Evolutionary conservation across 2,329 filamentous ascomycete genomes (phyloP).

Genomic region (Ophiostoma tasmaniense): DNA sequence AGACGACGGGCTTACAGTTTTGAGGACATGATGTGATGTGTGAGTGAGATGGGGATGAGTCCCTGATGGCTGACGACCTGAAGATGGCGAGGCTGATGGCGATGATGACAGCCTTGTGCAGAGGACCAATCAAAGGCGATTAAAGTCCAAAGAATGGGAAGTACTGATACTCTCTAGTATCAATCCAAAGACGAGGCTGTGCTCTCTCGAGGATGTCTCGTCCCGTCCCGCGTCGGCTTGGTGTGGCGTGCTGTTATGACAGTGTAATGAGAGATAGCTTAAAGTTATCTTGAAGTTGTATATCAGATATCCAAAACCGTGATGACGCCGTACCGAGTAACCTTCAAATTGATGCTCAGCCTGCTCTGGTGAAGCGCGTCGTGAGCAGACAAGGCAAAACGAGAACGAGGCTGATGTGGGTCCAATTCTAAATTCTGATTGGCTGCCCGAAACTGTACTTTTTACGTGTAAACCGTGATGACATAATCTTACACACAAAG

Average conservation of each 20-base stretch:
- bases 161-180: neutral
- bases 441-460: neutral
- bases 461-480: neutral
- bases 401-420: constrained; percentile 8
- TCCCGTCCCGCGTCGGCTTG: neutral
- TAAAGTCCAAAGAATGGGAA: neutral
- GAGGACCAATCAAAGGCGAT: neutral
- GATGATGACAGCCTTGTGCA: neutral
- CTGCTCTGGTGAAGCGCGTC: neutral
- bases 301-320: neutral
- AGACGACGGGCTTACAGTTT: neutral
- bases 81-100: too few relatives aligned
- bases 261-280: too few relatives aligned
- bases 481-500: neutral
- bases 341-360: neutral
- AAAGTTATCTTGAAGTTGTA: neutral
- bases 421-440: neutral
- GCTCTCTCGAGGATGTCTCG: neutral
- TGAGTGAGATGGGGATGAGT: neutral
- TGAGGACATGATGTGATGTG: constrained; percentile 4
- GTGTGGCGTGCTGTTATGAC: neutral
- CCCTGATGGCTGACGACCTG: too few relatives aligned
- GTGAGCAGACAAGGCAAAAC: neutral
- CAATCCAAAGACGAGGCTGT: neutral
- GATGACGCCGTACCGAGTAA: neutral